Conservation (phyloP, 129 eudicot genomes). For the Escallonia rubra region DNA sequence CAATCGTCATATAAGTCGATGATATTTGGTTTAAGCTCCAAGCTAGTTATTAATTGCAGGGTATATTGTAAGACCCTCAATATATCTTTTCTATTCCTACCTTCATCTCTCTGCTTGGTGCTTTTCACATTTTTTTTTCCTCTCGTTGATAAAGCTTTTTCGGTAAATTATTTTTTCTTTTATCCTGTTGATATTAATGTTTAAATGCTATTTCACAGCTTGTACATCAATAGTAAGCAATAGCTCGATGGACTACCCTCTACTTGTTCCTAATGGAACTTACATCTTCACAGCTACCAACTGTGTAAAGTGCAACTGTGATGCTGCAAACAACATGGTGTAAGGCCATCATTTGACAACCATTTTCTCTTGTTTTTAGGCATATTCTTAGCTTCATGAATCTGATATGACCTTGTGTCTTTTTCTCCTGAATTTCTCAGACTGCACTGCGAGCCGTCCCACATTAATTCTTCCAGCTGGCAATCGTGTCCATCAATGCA, state of each 20-base stretch:
- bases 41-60: too few relatives aligned
- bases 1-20: too few relatives aligned
- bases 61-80: neutral
- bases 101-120: neutral
- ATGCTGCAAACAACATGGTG: slow-evolving; percentile 57
- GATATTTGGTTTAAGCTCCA: too few relatives aligned
- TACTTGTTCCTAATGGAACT: slow-evolving; percentile 58
- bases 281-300: slow-evolving; percentile 46
- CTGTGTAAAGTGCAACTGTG: slow-evolving; percentile 62
- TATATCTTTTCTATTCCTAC: neutral
- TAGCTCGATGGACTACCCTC: slow-evolving; percentile 62
- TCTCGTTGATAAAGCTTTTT: slow-evolving; percentile 10
- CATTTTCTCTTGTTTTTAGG: neutral
- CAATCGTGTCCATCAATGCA: slow-evolving; percentile 42
- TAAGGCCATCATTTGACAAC: slow-evolving; percentile 28
- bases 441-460: slow-evolving; percentile 57
- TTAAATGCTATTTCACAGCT: slow-evolving; percentile 24
- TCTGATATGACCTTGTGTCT: slow-evolving; percentile 1
- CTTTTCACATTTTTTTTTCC: neutral
- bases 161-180: neutral
- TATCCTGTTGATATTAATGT: neutral
- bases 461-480: slow-evolving; percentile 23
- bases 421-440: slow-evolving; percentile 25
- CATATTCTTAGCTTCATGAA: neutral
- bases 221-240: slow-evolving; percentile 47